Evolutionary conservation across 2,329 filamentous ascomycete species (phyloP), one percentile per base, ranked within the genome.

Genomic region (Elsinoe necatrix): DNA sequence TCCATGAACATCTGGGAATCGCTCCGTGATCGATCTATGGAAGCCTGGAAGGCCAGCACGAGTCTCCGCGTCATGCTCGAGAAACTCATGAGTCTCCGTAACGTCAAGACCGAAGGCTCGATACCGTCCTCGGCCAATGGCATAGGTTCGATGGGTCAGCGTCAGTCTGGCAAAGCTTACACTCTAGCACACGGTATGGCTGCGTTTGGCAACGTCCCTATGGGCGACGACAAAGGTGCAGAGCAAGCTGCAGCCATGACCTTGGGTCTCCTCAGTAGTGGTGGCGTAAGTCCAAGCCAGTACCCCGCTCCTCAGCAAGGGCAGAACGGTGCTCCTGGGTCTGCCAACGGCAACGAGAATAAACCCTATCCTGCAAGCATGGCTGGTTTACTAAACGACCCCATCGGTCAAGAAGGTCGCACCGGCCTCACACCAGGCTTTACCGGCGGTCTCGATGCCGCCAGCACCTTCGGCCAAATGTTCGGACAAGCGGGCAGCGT

Each of bases 1-100:
- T 87, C 87, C 7, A 80, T 82, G 45, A 76, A 80, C 16, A 93
- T 97, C 57, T 97, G 91, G 90, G 84, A 86, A 50, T 82, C 82
- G 8, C 76, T 90, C 9, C 81, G 84, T 2, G 85, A 93, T 56
- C 78, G 83, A 21, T 93, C 87, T 0, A 86, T 96, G 73, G 92
- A 97, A 63, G 89, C 91, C 0, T 91, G 85, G 73, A 97, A 97
- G 72, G 92, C 89, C 1, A 83, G 83, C 39, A 83, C 82, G 41
- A 80, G 92, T 21, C 75, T 97, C n/a, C 84, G 83, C 20, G 83
- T 96, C 54, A 90, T 97, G 81, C 73, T 97, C 43, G 79, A 83
- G 29, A 93, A 93, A 69, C 77, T 96, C 55, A 84, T 80, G 64
- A 74, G 72, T 57, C 75, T 79, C 8, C 69, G 68, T 60, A 37